phyloP scores from a whole-genome alignment of 169 alveolate species.

The Plasmodium relictum region DNA sequence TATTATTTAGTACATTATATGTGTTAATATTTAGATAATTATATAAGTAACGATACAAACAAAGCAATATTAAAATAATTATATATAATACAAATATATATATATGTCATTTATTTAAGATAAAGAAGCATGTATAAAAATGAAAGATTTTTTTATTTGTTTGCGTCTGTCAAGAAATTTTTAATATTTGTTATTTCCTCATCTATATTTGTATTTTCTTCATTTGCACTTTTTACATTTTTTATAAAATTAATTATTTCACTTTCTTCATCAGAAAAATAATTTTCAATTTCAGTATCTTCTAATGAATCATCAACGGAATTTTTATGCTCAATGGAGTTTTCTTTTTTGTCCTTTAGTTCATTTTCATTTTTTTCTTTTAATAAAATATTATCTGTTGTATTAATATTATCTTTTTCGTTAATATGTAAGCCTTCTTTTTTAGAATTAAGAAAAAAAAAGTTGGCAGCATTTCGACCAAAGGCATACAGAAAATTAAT shows the following conservation, averaged over 20 bases:
- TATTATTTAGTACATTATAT: no score
- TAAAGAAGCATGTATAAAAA: no score
- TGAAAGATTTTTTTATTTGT: background rate
- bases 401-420: background rate
- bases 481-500: slow-evolving; percentile 67
- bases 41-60: no score
- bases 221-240: slow-evolving; percentile 8
- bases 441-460: slow-evolving; percentile 24
- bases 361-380: background rate
- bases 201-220: background rate
- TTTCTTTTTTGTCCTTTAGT: background rate
- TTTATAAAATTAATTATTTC: slow-evolving; percentile 63
- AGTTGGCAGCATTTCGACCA: slow-evolving; percentile 73
- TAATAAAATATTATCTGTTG: background rate
- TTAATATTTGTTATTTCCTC: slow-evolving; percentile 32
- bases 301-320: background rate
- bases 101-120: background rate
- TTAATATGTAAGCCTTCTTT: background rate
- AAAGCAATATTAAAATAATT: no score
- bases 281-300: slow-evolving; percentile 6
- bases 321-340: background rate
- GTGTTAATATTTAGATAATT: no score
- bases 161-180: slow-evolving; percentile 15
- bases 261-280: slow-evolving; percentile 59
- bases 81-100: background rate